Evolutionary conservation across 306 rosid genomes (phyloP), one percentile per base, ranked within the genome.

Genomic region (Medicago arabica): DNA sequence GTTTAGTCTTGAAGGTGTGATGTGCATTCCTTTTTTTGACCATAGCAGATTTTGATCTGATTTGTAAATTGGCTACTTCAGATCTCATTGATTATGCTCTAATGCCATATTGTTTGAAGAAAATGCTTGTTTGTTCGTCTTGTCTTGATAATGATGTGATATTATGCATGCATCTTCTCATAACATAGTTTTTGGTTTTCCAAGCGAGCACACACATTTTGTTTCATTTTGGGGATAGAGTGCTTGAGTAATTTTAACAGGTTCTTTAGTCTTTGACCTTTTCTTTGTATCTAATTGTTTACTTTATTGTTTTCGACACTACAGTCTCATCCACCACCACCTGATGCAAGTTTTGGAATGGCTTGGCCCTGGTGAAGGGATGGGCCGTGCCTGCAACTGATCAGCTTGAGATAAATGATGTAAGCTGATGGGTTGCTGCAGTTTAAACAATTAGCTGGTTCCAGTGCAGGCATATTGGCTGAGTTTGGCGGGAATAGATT

Each of bases 291-390:
- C 31, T 80, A 23, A 40, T 38, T 73, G n/a, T 15, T 39, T 68
- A 71, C 6, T 58, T 54, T 44, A 49, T 4, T 75, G 47, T 73
- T 49, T 66, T 69, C 79, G 77, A 81, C 77, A 68, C 41, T 83
- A 70, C 89, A 94, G 97, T 82, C 89, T 88, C 96, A 88, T 89
- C 97, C 88, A 85, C 96, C 84, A 77, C 95, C 86, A 71, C 90
- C 92, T 71, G 97, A 90, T 87, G 89, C 90, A 66, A 85, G 83
- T 87, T 90, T 88, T 90, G 98, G 97, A 85, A 82, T 91, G 86
- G 98, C 95, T 85, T 97, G 97, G 98, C 98, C 97, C 98, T 94
- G 96, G 53, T 94, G 86, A 94, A 93, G 97, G 97, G 97, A 51
- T 80, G 87, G 96, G 86, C 96, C 83, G 77, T 87, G 98, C 97